Evolutionary conservation across 176 grass and related monocot genomes (phyloP), one percentile per base, ranked within the genome.

Genomic region (Luzula sylvatica): DNA sequence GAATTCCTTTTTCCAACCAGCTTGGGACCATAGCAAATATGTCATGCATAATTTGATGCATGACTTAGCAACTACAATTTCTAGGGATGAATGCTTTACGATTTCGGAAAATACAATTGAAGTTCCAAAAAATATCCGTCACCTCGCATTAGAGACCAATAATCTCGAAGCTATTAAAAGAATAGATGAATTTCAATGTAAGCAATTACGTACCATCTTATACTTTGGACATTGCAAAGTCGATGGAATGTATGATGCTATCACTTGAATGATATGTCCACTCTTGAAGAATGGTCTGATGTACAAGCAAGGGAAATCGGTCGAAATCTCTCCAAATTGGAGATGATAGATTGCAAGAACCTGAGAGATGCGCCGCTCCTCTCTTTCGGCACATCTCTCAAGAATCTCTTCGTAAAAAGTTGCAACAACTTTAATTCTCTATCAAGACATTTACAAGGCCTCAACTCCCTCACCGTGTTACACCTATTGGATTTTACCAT

Each of bases 1-100:
- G 24, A 75, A 49, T 35, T 79, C 81, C 39, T 86, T 86, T 35
- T 75, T 86, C 41, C 75, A 86, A 18, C 23, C 2, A 2, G 13
- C 25, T 7, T 42, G 24, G 40, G 47, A 51, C 22, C 50, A 38
- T 44, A 54, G 56, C 9, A 51, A 45, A 52, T 74, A 79, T 26
- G 12, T 79, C 45, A 71, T 86, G 45, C 75, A 58, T 71, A 53
- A 67, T 27, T 54, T 79, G 45, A 69, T 83, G 70, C 67, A 77
- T 46, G 80, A 78, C 46, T 65, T 83, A 20, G 75, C 66, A 7
- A 44, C 68, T 24, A 61, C 42, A 42, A 65, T 79, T 58, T 86
- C 82, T 15, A 26, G 21, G 40, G 45, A 42, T 57, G 71, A 79
- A 46, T 86, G 82, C 64, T 41, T 38, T 14, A 74, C 66, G 7